Conservation (phyloP, 2,329 filamentous ascomycete genomes). For the Colletotrichum sublineola region DNA sequence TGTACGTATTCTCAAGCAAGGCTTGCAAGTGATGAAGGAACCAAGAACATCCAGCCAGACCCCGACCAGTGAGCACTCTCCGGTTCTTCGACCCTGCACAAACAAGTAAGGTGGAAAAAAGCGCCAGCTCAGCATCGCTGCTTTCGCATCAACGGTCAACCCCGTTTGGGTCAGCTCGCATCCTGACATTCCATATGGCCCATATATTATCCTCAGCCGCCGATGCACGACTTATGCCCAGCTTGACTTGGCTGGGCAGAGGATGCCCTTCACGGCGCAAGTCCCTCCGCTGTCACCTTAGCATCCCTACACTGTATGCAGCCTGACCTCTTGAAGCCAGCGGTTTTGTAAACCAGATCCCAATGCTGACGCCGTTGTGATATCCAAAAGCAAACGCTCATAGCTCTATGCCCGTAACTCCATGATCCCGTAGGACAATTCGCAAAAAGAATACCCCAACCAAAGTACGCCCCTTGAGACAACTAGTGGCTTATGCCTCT, state of each 20-base stretch:
- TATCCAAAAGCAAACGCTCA: slow-evolving; percentile 34
- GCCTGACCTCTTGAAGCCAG: slow-evolving; percentile 18
- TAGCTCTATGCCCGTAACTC: slow-evolving; percentile 40
- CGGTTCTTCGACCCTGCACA: slow-evolving; percentile 22
- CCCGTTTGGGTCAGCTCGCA: not conserved
- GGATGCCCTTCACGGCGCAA: slow-evolving; percentile 6
- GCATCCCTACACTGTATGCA: slow-evolving; percentile 22
- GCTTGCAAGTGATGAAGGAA: slow-evolving; percentile 20
- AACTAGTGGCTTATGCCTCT: slow-evolving; percentile 10
- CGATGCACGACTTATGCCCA: not conserved
- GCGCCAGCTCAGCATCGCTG: slow-evolving; percentile 21
- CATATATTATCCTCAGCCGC: slow-evolving; percentile 2
- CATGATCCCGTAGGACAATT: slow-evolving; percentile 35
- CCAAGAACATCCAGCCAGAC: slow-evolving; percentile 19
- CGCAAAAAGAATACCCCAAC: slow-evolving; percentile 20
- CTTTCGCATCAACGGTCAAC: not conserved
- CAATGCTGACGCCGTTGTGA: slow-evolving; percentile 39
- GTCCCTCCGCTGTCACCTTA: not conserved
- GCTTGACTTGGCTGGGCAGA: not conserved
- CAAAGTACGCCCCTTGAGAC: slow-evolving; percentile 8
- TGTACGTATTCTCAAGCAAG: slow-evolving; percentile 21
- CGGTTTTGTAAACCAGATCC: slow-evolving; percentile 33
- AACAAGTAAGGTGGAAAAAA: slow-evolving; percentile 8
- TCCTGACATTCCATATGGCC: not conserved
- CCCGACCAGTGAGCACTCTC: slow-evolving; percentile 17